Percentiles rank a stretch among this genome's conserved stretches.
phyloP scores from a whole-genome alignment of 495 filamentous ascomycete species.

The Aspergillus egyptiacus region DNA sequence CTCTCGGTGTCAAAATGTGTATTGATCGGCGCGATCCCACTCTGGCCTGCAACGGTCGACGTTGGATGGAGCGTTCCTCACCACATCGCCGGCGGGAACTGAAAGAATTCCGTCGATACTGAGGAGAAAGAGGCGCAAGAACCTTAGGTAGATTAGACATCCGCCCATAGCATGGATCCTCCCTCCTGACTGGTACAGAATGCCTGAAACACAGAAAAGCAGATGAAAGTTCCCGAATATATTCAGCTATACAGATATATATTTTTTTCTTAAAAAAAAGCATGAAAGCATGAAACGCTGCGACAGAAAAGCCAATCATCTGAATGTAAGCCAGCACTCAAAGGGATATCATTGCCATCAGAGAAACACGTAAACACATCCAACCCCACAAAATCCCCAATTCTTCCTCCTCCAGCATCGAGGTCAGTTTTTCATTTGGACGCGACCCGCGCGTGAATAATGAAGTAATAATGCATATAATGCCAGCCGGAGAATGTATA shows the following conservation, averaged over 20 bases:
- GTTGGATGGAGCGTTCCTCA: not conserved
- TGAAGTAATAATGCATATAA: constrained; percentile 2
- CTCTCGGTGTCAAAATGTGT: not conserved
- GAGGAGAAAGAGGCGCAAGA: not conserved
- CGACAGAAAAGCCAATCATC: constrained; percentile 24
- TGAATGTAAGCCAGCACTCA: constrained; percentile 13
- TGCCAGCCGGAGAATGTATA: constrained; percentile 11
- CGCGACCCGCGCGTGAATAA: constrained; percentile 19
- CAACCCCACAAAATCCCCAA: not conserved
- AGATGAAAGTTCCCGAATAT: not conserved
- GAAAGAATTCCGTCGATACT: not conserved
- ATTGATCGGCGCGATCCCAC: too few species aligned
- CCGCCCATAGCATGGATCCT: constrained; percentile 4
- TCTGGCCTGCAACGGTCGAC: not conserved
- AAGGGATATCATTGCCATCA: constrained; percentile 23
- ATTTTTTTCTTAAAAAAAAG: constrained; percentile 2
- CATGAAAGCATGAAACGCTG: not conserved
- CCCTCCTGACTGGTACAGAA: constrained; percentile 8
- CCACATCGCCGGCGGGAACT: too few species aligned
- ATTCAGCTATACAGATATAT: not conserved
- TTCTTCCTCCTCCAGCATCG: constrained; percentile 8
- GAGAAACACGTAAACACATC: constrained; percentile 10
- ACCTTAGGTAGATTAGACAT: not conserved
- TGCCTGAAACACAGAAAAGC: constrained; percentile 5
- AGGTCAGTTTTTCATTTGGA: constrained; percentile 1